Evolutionary conservation across 768 basidiomycete species (phyloP).

Genomic region (Trametes punicea): DNA sequence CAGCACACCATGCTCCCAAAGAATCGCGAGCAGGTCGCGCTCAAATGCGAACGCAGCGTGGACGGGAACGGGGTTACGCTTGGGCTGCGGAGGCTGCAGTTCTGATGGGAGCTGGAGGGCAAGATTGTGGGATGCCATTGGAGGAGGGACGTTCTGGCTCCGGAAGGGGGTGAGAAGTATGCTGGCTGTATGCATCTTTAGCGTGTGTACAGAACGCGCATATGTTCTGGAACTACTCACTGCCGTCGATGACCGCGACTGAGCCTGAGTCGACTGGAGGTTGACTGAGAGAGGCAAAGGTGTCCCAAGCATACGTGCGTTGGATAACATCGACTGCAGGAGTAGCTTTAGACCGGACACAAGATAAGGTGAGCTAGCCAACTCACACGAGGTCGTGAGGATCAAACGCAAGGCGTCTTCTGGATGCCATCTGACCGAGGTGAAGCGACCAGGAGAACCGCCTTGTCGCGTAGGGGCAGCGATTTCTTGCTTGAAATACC

Average conservation of each 20-base stretch:
- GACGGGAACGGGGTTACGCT: conserved; percentile 53
- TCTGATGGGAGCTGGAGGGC: conserved; percentile 22
- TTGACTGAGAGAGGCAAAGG: conserved; percentile 51
- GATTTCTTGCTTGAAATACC: conserved; percentile 94
- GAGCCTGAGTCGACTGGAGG: conserved; percentile 77
- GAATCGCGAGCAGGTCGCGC: conserved; percentile 56
- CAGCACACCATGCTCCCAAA: conserved; percentile 69
- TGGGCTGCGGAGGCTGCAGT: conserved; percentile 36
- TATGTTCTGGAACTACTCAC: conserved; percentile 44
- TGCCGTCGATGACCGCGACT: conserved; percentile 87
- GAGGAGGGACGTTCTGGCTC: conserved; percentile 95
- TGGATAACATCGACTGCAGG: conserved; percentile 51
- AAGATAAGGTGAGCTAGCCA: not conserved
- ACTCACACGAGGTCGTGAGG: conserved; percentile 63
- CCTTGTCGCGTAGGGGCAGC: conserved; percentile 38
- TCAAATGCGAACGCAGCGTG: conserved; percentile 61
- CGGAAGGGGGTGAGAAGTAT: conserved; percentile 91
- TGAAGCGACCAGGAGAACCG: conserved; percentile 52
- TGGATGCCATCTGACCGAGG: conserved; percentile 82
- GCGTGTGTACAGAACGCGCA: not conserved
- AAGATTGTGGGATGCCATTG: conserved; percentile 74
- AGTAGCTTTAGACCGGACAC: conserved; percentile 6
- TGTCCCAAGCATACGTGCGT: conserved; percentile 76
- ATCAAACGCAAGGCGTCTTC: conserved; percentile 67
- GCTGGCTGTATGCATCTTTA: conserved; percentile 43